Evolutionary conservation across 768 basidiomycete species (phyloP), one percentile per base, ranked within the genome.

Genomic region (Lentinula lateritia): DNA sequence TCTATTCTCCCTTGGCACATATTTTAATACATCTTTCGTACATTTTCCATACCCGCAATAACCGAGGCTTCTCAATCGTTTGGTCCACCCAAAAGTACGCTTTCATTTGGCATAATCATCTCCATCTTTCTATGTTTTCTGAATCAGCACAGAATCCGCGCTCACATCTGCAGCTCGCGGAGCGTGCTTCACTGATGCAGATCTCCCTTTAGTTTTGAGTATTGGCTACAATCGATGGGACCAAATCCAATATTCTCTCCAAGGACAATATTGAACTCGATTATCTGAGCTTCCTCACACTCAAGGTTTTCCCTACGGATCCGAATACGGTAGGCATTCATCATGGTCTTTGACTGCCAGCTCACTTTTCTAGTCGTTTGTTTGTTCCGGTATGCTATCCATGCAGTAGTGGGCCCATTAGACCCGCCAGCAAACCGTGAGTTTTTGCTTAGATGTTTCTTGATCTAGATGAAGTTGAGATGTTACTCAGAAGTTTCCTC

Each of bases 41-140:
- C 66, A 97, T 95, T 72, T 95, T 93, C 79, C 95, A 98, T 72
- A 98, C 95, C 2, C 83, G 89, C 53, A 94, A 98, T 73, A 93
- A 92, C 66, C 85, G 95, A 41, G 94, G 93, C n/a, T 95, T 95
- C 73, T 93, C 92, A 5, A 81, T 91, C 20, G 95, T 98, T 28
- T 88, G 87, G 69, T 93, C 93, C 0, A 97, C 92, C 28, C 90
- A 92, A 78, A 90, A 86, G 92, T 93, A 60, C 42, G 79, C 60
- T 16, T 60, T 45, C 28, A 20, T 28, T 28, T n/a, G 12, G 12
- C 28, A 7, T 23, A 39, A 41, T 15, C 50, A 15, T 23, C 18
- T 23, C 36, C 55, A 56, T 28, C 55, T 9, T 23, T 16, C 55
- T 15, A 56, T 56, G 55, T 43, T 43, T 20, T 43, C 15, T 28